These are phyloP conservation scores for Vicia faba DNA, from an alignment of 306 rosid genomes.

Conservation along the genomic window DNA sequence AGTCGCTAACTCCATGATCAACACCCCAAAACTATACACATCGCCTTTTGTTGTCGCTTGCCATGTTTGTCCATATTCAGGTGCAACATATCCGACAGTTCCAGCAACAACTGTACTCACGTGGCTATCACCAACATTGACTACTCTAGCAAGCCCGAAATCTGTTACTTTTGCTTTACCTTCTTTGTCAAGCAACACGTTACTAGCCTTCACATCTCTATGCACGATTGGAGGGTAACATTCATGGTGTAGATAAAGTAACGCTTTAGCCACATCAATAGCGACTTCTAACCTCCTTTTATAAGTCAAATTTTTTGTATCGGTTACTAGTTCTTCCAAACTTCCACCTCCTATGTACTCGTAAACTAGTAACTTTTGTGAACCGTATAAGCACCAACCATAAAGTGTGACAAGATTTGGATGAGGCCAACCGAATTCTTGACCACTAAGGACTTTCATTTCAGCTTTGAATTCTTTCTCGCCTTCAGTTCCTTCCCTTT, in stretches of 20 bases:
- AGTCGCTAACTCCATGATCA: conserved; percentile 84
- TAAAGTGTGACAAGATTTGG: conserved; percentile 85
- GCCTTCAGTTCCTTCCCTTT: conserved; percentile 77
- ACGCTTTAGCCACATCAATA: conserved; percentile 72
- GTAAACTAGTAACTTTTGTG: conserved; percentile 67
- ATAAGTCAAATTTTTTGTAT: conserved; percentile 53
- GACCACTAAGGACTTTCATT: conserved; percentile 80
- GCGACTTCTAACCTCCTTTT: conserved; percentile 63
- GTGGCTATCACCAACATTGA: conserved; percentile 74
- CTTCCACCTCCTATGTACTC: conserved; percentile 93
- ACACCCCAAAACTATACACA: conserved; percentile 83
- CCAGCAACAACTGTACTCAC: conserved; percentile 95
- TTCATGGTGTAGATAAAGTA: conserved; percentile 78
- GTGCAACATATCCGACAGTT: conserved; percentile 90
- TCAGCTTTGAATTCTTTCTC: conserved; percentile 84
- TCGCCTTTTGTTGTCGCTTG: conserved; percentile 90
- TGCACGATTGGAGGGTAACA: conserved; percentile 80
- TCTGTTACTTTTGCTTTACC: conserved; percentile 84
- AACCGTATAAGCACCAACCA: conserved; percentile 83
- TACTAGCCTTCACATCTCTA: conserved; percentile 91
- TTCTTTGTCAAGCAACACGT: conserved; percentile 71
- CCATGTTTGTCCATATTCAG: conserved; percentile 93
- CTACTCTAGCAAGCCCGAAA: conserved; percentile 81
- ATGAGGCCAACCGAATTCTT: conserved; percentile 81
- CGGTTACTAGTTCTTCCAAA: conserved; percentile 71